Conservation (phyloP, 2,329 filamentous ascomycete genomes). For the Trichophyton equinum region DNA sequence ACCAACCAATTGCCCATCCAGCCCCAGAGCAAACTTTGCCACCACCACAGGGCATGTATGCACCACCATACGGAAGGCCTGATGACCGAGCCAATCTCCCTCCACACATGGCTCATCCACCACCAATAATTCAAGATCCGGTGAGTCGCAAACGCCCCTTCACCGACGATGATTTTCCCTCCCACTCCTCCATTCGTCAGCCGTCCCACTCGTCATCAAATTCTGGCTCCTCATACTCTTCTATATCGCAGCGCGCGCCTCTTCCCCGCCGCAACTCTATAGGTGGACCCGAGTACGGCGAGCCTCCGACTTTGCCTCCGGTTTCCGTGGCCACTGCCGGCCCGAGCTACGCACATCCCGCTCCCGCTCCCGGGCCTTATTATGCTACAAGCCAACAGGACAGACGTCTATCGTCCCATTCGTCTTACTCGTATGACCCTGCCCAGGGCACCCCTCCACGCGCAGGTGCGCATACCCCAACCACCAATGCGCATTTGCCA, state of each 20-base stretch:
- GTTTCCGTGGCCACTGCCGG: slow-evolving; percentile 35
- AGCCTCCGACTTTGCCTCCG: slow-evolving; percentile 35
- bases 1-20: slow-evolving; percentile 15
- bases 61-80: slow-evolving; percentile 24
- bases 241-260: slow-evolving; percentile 25
- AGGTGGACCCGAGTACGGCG: slow-evolving; percentile 36
- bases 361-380: slow-evolving; percentile 25
- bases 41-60: slow-evolving; percentile 31
- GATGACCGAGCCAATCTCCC: slow-evolving; percentile 19
- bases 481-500: slow-evolving; percentile 21
- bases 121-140: slow-evolving; percentile 31
- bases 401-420: slow-evolving; percentile 35
- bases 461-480: slow-evolving; percentile 22
- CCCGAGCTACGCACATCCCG: slow-evolving; percentile 30
- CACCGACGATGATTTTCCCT: slow-evolving; percentile 12
- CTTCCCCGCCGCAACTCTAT: slow-evolving; percentile 33
- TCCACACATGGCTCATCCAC: slow-evolving; percentile 25
- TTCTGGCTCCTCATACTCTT: slow-evolving; percentile 22
- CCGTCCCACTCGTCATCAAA: slow-evolving; percentile 16
- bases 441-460: slow-evolving; percentile 29
- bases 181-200: slow-evolving; percentile 10
- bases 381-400: slow-evolving; percentile 27
- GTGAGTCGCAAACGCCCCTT: slow-evolving; percentile 29
- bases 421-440: slow-evolving; percentile 31
- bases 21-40: slow-evolving; percentile 26